These are phyloP conservation scores for Craterostigma plantagineum DNA, from an alignment of 257 asterid species.

Conservation along the genomic window DNA sequence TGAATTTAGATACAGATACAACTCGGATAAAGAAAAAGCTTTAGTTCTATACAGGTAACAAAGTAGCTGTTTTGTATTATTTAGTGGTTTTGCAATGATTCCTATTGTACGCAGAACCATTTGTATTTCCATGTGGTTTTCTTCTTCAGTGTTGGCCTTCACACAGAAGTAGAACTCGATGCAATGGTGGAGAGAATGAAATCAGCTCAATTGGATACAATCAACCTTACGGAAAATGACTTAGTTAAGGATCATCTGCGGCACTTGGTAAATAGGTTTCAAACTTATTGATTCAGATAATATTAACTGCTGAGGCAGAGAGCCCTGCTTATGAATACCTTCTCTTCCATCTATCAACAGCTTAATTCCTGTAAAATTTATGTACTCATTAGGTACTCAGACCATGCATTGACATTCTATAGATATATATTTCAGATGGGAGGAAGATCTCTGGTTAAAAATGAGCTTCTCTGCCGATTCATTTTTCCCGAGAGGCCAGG, in stretches of 20 bases:
- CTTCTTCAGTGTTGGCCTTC: slow-evolving; percentile 61
- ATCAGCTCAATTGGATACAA: slow-evolving; percentile 40
- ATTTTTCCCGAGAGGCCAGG: slow-evolving; percentile 89
- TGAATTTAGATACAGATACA: slow-evolving; percentile 74
- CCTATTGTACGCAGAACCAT: neutral
- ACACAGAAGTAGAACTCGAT: slow-evolving; percentile 50
- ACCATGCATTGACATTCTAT: too few species aligned
- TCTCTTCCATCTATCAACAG: too few species aligned
- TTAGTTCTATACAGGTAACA: slow-evolving; percentile 69
- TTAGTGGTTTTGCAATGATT: neutral
- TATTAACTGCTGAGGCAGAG: too few species aligned
- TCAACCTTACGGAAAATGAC: slow-evolving; percentile 70
- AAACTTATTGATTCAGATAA: slow-evolving; percentile 1
- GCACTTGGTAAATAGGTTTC: slow-evolving; percentile 44
- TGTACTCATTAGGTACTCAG: too few species aligned
- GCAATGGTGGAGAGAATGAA: slow-evolving; percentile 46
- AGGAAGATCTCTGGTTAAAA: slow-evolving; percentile 59
- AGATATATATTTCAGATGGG: slow-evolving; percentile 49
- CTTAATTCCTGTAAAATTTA: too few species aligned
- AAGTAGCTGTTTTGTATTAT: slow-evolving; percentile 3
- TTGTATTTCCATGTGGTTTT: slow-evolving; percentile 1
- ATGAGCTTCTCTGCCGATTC: slow-evolving; percentile 83
- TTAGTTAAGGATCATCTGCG: slow-evolving; percentile 89
- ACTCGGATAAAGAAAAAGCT: slow-evolving; percentile 46
- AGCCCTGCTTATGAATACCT: too few species aligned